These are phyloP conservation scores for Ascoidea asiatica DNA, from an alignment of 805 yeast genomes.

Conservation along the genomic window DNA sequence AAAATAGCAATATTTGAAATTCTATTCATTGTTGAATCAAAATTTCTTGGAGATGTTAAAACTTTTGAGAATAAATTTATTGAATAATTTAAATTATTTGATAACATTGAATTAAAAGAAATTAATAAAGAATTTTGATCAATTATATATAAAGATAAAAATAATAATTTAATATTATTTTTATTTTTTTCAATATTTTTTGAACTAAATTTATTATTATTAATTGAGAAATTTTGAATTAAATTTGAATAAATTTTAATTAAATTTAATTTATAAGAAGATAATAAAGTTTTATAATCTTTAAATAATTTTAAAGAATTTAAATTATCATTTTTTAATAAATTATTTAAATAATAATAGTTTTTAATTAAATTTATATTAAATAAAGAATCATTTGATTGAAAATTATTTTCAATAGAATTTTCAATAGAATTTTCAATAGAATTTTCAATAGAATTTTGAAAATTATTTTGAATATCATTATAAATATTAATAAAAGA, in stretches of 20 bases:
- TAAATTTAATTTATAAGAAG: no score
- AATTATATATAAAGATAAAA: not conserved
- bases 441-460: constrained; percentile 10
- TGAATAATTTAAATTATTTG: constrained; percentile 2
- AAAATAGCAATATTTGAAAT: not conserved
- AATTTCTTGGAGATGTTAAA: constrained; percentile 8
- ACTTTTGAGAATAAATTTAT: constrained; percentile 5
- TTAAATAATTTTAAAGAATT: no score
- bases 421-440: constrained; percentile 3
- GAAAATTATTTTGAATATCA: not conserved
- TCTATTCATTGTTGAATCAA: constrained; percentile 4
- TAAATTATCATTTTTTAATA: not conserved
- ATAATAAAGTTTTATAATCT: not conserved
- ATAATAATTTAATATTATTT: constrained; percentile 4
- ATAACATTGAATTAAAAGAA: constrained; percentile 4
- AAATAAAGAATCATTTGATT: no score
- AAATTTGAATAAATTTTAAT: not conserved
- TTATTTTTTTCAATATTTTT: constrained; percentile 4
- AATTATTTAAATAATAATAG: no score
- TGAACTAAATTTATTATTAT: constrained; percentile 18
- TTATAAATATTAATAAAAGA: no score
- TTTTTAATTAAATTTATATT: no score
- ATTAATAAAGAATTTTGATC: constrained; percentile 6
- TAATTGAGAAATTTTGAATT: not conserved
- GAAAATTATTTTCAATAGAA: constrained; percentile 13